Conservation (phyloP, 2,329 filamentous ascomycete genomes). For the Zymoseptoria brevis region DNA sequence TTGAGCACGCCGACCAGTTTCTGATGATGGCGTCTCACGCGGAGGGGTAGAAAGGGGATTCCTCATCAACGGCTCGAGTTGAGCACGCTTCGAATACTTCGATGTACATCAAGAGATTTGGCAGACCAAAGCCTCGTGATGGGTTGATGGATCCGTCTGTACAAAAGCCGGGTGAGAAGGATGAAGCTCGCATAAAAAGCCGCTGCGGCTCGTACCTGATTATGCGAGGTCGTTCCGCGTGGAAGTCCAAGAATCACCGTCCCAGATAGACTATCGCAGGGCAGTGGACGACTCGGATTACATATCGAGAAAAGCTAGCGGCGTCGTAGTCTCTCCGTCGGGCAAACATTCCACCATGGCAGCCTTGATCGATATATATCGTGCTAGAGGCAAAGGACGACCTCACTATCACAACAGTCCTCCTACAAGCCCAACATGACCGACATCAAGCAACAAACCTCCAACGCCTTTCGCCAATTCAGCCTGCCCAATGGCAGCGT, state of each 20-base stretch:
- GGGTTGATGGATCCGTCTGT: too few species aligned
- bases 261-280: too few species aligned
- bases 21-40: too few species aligned
- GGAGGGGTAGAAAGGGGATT: too few species aligned
- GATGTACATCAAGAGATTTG: too few species aligned
- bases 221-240: background rate
- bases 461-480: conserved; percentile 2
- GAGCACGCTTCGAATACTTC: too few species aligned
- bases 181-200: background rate
- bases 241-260: background rate
- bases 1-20: too few species aligned
- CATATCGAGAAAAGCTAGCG: background rate
- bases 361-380: background rate
- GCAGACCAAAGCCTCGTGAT: too few species aligned
- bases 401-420: background rate
- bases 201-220: background rate
- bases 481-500: conserved; percentile 10
- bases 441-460: background rate
- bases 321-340: background rate
- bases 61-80: too few species aligned
- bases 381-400: background rate
- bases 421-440: background rate
- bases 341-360: background rate
- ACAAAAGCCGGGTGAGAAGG: too few species aligned
- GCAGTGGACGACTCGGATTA: background rate